Evolutionary conservation across 805 yeast genomes (phyloP), one percentile per base, ranked within the genome.

Genomic region (Nakazawaea sp.): DNA sequence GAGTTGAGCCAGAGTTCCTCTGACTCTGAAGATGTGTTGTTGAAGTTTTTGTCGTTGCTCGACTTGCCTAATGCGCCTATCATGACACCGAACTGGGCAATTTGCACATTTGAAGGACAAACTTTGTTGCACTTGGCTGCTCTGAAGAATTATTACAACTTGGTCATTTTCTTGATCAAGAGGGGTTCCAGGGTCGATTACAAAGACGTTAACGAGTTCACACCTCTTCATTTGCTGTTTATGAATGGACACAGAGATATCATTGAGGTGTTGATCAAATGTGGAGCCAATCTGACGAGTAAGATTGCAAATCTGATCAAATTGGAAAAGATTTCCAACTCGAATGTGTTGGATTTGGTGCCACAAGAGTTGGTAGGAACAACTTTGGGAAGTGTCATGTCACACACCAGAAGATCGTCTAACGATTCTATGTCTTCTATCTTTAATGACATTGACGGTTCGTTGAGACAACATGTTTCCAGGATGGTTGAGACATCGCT

Each of bases 171-270:
- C 19, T 67, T 92, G 50, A 62, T 89, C 4, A 76, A 70, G 34
- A 75, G 61, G 49, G 81, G 80, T 1, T 72, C 78, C 52, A 73
- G 81, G 49, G 68, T 81, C 30, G 89, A 86, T 56, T 64, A 69
- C 32, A 75, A 72, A 49, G 98, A 92, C 55, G 67, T 70, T 30
- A 84, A 80, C 52, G 96, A 95, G 1, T 74, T 75, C 44, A 81
- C 96, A 0, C 95, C 98, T 4, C 64, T 92, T 40, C 96, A 89
- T 56, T 79, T 83, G 52, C 96, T 97, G 0, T 74, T 87, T 23
- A 55, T 89, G 47, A 66, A 70, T 46, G 96, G 96, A 23, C 72
- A 82, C 50, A 64, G 84, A 35, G 79, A 72, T 32, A 66, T 81
- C 27, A 81, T 85, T 43, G 68, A 70, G 30, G 51, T 80, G 30